Percentiles rank a stretch among this genome's conserved stretches.
These are phyloP conservation scores for Aspergillus leporis DNA, from an alignment of 495 filamentous ascomycete species.

Conservation along the genomic window DNA sequence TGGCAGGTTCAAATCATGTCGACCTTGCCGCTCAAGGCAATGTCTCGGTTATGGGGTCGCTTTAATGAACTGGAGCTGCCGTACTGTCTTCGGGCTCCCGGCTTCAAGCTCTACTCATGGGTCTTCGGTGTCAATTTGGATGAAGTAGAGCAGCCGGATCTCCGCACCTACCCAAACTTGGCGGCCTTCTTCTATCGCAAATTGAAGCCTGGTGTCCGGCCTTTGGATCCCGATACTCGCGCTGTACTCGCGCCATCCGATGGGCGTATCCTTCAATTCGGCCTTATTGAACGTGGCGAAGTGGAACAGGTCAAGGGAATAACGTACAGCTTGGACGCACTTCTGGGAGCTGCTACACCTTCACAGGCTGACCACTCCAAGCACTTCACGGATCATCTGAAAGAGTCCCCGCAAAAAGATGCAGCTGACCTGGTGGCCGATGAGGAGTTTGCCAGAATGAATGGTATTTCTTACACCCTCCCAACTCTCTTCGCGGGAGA, in stretches of 20 bases:
- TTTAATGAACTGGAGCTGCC: constrained; percentile 95
- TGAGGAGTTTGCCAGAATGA: constrained; percentile 92
- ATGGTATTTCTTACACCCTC: constrained; percentile 95
- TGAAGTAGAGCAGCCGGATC: constrained; percentile 83
- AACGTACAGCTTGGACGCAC: constrained; percentile 92
- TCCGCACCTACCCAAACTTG: constrained; percentile 87
- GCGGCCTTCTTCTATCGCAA: constrained; percentile 97
- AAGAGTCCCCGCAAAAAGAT: constrained; percentile 31
- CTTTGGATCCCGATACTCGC: constrained; percentile 75
- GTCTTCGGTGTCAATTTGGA: constrained; percentile 91
- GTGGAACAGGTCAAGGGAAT: constrained; percentile 99
- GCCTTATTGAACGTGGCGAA: constrained; percentile 84
- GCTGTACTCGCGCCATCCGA: constrained; percentile 86
- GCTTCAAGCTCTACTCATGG: constrained; percentile 92
- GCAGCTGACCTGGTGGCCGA: constrained; percentile 64
- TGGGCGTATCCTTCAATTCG: constrained; percentile 87
- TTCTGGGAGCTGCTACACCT: constrained; percentile 69
- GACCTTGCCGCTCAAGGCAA: constrained; percentile 88
- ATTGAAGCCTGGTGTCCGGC: constrained; percentile 86
- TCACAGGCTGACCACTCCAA: constrained; percentile 40
- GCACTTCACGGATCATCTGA: constrained; percentile 35
- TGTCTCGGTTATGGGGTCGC: constrained; percentile 88
- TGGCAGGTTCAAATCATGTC: constrained; percentile 98
- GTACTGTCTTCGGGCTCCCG: constrained; percentile 84
- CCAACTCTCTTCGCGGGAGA: constrained; percentile 84